phyloP scores from a whole-genome alignment of 129 eudicot genomes.

The Saposhnikovia divaricata region DNA sequence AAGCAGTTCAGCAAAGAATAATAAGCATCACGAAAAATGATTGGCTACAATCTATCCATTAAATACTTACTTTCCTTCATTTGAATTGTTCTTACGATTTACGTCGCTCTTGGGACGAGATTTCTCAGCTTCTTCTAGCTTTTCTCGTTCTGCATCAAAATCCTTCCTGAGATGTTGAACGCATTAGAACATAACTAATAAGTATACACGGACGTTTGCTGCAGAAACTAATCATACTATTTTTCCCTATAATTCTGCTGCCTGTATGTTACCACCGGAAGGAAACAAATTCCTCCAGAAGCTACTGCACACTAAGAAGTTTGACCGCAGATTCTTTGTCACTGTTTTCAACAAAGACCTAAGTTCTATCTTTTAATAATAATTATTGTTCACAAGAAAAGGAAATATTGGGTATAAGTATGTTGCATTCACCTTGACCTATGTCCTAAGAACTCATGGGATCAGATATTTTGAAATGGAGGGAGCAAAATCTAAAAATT shows the following conservation, averaged over 20 bases:
- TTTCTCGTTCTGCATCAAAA: conserved; percentile 72
- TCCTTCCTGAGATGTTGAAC: conserved; percentile 55
- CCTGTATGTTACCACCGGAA: neutral
- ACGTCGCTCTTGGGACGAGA: conserved; percentile 24
- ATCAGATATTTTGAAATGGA: no score
- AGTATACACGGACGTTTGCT: neutral
- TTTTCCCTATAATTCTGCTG: neutral
- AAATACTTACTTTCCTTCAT: conserved; percentile 48
- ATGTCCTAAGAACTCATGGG: neutral
- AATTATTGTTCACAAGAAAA: neutral
- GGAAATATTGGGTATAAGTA: neutral
- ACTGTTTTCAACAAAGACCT: neutral
- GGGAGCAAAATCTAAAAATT: no score
- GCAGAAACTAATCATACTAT: neutral
- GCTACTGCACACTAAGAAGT: neutral
- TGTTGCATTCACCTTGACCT: neutral
- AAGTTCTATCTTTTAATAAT: neutral
- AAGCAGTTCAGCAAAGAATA: neutral
- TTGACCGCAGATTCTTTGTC: neutral
- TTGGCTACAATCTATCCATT: neutral
- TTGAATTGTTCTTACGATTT: conserved; percentile 40
- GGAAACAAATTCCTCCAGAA: neutral
- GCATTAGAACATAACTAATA: neutral
- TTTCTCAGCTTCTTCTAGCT: conserved; percentile 43
- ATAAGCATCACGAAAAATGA: neutral